Evolutionary conservation across 441 rosid species (phyloP), one percentile per base, ranked within the genome.

Genomic region (Lepidium campestre): DNA sequence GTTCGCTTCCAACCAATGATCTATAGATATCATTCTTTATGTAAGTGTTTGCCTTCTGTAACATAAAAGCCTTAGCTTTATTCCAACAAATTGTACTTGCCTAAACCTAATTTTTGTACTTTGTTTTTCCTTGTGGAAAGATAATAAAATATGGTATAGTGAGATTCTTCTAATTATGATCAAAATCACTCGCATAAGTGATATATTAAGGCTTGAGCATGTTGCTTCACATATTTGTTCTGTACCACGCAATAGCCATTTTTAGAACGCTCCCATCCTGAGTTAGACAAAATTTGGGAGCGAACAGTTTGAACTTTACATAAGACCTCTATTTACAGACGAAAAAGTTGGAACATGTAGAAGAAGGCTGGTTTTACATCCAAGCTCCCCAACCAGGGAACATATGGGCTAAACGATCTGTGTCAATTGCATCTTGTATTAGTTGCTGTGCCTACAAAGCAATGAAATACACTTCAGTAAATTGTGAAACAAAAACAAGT

Each of bases 341-440:
- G 41, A 34, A 60, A 34, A 37, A 14, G n/a, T 4, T 15, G 46
- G 31, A 45, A 45, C 10, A 40, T 31, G 29, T 32, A 32, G 60
- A 64, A 47, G 42, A 19, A 22, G 22, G 49, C 7, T 7, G 32
- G 7, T 6, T 29, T 37, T 77, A 85, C 87, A 92, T 61, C 96
- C 98, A 92, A 67, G 98, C 91, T 78, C 85, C 98, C 99, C 99
- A 95, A 41, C 99, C 98, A 36, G 97, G 84, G 81, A 83, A 95
- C 98, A 92, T 78, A 71, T 81, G 99, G 45, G 91, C 81, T 29
- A 92, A 75, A 35, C 96, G 94, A 75, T 95, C 98, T 0, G 89
- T 75, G 71, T 90, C 97, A 32, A 79, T 86, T 19, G 96, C 99
- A 74, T 95, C 97, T 82, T 92, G 98, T 77, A 95, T 90, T 25